phyloP scores from a whole-genome alignment of 2,329 filamentous ascomycete genomes.

The Monilinia polystroma region DNA sequence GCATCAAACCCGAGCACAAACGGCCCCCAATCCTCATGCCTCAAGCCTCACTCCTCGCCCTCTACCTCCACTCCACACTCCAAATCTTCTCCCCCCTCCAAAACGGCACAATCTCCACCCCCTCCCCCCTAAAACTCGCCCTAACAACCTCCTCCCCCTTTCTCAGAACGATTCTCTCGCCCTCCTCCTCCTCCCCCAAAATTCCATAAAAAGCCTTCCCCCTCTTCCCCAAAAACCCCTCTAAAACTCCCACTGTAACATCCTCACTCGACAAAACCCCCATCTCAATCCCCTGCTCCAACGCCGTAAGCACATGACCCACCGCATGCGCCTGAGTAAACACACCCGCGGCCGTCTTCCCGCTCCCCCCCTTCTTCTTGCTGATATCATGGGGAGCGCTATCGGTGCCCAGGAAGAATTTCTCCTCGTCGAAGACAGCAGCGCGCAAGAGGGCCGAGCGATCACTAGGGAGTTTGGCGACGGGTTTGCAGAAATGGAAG shows the following conservation, averaged over 20 bases:
- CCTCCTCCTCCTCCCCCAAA: background rate
- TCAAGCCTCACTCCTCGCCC: too few species aligned
- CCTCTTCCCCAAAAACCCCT: constrained; percentile 17
- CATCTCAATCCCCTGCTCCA: constrained; percentile 9
- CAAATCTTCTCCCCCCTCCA: constrained; percentile 23
- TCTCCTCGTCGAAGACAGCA: constrained; percentile 56
- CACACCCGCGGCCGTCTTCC: constrained; percentile 61
- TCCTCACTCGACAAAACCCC: constrained; percentile 11
- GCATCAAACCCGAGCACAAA: background rate
- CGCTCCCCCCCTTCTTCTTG: constrained; percentile 54
- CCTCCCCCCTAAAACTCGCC: constrained; percentile 13
- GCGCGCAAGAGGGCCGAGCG: constrained; percentile 53
- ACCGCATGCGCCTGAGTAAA: constrained; percentile 63
- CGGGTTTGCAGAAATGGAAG: constrained; percentile 51
- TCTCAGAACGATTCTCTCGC: constrained; percentile 17
- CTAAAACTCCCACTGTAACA: constrained; percentile 11
- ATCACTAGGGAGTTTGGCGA: constrained; percentile 43
- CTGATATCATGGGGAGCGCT: constrained; percentile 59
- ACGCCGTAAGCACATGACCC: constrained; percentile 9
- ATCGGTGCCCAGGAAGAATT: constrained; percentile 68
- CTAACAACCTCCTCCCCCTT: constrained; percentile 15
- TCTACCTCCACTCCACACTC: constrained; percentile 15
- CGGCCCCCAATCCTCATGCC: too few species aligned
- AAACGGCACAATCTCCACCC: constrained; percentile 11
- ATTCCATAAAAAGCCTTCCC: constrained; percentile 19